Percentiles rank a stretch among this genome's conserved stretches.
phyloP scores from a whole-genome alignment of 2,329 filamentous ascomycete species.

The Calonectria henricotiae region DNA sequence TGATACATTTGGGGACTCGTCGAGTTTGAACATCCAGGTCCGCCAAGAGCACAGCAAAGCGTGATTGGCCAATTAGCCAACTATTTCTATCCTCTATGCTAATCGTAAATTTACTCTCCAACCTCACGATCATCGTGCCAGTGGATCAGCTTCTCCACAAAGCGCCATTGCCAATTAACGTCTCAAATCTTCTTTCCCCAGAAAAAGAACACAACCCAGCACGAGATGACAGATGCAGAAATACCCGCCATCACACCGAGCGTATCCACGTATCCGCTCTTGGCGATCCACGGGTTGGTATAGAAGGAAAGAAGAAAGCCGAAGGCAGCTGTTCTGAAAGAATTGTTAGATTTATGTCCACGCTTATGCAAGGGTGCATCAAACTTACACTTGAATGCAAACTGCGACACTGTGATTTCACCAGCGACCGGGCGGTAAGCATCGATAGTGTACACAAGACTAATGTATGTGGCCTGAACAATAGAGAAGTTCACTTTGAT shows the following conservation, averaged over 20 bases:
- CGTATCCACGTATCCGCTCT: constrained; percentile 65
- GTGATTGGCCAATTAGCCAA: background rate
- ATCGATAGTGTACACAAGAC: constrained; percentile 46
- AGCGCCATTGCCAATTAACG: constrained; percentile 35
- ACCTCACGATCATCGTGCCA: constrained; percentile 43
- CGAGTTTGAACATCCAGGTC: background rate
- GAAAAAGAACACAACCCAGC: constrained; percentile 66
- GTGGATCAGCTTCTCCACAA: constrained; percentile 36
- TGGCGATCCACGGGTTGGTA: constrained; percentile 69
- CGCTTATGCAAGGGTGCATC: background rate
- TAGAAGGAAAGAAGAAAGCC: constrained; percentile 74
- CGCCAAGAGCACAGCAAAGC: background rate
- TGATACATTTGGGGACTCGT: background rate
- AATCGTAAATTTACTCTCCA: constrained; percentile 31
- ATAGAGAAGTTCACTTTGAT: constrained; percentile 42
- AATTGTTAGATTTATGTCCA: background rate
- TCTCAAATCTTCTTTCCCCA: constrained; percentile 62
- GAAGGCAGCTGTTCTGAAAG: constrained; percentile 58
- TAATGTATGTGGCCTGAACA: constrained; percentile 43
- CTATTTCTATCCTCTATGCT: background rate
- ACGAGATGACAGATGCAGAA: constrained; percentile 62
- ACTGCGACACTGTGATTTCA: constrained; percentile 44
- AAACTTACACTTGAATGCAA: constrained; percentile 65
- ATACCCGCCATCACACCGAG: constrained; percentile 72
- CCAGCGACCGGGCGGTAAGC: constrained; percentile 43